A percentile compares a stretch with the other conserved stretches of the same genome.
Evolutionary conservation across 75 land plant species (phyloP).

Genomic region (Picea sitchensis): DNA sequence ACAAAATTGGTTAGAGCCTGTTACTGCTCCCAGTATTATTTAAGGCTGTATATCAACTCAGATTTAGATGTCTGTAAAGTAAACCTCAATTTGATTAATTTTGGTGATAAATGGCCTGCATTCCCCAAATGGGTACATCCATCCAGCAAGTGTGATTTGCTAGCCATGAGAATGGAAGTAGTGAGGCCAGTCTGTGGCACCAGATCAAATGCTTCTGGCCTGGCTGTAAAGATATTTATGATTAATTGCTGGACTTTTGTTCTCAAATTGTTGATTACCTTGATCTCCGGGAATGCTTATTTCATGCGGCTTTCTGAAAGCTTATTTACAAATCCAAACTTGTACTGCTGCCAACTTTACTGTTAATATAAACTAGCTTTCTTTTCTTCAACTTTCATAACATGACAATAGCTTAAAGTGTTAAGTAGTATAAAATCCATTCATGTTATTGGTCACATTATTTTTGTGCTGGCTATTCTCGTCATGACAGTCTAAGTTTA

Average conservation of each 20-base stretch:
- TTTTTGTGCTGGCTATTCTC: not conserved
- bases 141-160: not conserved
- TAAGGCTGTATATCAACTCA: not conserved
- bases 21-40: not conserved
- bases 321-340: not conserved
- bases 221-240: constrained; percentile 8
- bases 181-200: not conserved
- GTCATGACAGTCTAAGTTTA: not conserved
- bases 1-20: not conserved
- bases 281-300: not conserved
- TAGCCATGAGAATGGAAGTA: constrained; percentile 1
- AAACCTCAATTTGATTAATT: not conserved
- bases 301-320: not conserved
- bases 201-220: constrained; percentile 7
- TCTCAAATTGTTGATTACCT: not conserved
- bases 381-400: not conserved
- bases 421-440: not conserved
- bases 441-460: not conserved
- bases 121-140: constrained; percentile 6
- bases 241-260: constrained; percentile 2
- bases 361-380: not conserved
- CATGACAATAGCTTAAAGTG: not conserved
- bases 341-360: not conserved
- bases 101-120: not conserved
- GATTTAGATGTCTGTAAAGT: constrained; percentile 10